A percentile compares a stretch with the other conserved stretches of the same genome.
These are phyloP conservation scores for Ilex aquifolium DNA, from an alignment of 257 asterid species.

Conservation along the genomic window DNA sequence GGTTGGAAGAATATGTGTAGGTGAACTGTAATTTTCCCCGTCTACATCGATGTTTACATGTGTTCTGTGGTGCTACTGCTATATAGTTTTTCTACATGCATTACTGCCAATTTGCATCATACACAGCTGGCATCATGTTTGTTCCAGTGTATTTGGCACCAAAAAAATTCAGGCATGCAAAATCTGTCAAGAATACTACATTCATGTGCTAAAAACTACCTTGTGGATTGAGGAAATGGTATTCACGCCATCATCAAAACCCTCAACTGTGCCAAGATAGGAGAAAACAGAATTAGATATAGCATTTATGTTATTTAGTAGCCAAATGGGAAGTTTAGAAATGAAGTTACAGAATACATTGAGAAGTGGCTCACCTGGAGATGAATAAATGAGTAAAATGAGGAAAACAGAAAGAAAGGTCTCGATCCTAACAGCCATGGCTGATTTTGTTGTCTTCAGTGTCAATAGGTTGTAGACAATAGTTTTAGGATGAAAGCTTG, in stretches of 20 bases:
- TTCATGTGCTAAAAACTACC: slow-evolving; percentile 25
- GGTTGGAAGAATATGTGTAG: too few species aligned
- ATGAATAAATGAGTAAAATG: slow-evolving; percentile 31
- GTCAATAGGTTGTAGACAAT: slow-evolving; percentile 6
- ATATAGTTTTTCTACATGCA: too few species aligned
- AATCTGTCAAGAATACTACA: too few species aligned
- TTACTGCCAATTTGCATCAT: too few species aligned
- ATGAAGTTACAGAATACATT: too few species aligned
- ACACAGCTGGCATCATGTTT: too few species aligned
- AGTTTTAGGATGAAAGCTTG: slow-evolving; percentile 24
- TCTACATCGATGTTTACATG: too few species aligned
- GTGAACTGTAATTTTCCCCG: too few species aligned
- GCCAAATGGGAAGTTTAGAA: background rate
- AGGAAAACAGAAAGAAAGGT: slow-evolving; percentile 21
- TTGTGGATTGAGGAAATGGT: slow-evolving; percentile 29
- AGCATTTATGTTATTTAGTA: too few species aligned
- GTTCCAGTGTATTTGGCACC: too few species aligned
- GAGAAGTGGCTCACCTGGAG: slow-evolving; percentile 34
- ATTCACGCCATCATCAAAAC: slow-evolving; percentile 20
- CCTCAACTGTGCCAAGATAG: slow-evolving; percentile 10
- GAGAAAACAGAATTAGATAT: background rate
- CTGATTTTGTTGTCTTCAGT: background rate
- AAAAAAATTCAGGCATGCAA: too few species aligned
- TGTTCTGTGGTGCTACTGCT: too few species aligned
- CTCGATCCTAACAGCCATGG: slow-evolving; percentile 35